Percentiles rank a stretch among this genome's conserved stretches.
Conservation (phyloP, 148 eudicot genomes). For the Fallopia convolvulus region DNA sequence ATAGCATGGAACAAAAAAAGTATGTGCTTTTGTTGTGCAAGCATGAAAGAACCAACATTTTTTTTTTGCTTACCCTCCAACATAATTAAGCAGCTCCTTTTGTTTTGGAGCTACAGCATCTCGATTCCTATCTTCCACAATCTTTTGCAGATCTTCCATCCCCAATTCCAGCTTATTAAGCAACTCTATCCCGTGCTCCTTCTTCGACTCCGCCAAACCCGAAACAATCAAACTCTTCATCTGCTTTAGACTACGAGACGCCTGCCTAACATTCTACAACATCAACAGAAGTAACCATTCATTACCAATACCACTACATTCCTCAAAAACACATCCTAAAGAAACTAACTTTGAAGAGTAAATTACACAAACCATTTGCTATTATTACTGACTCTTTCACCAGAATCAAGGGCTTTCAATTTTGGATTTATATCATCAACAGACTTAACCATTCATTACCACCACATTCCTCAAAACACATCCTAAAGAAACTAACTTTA, state of each 20-base stretch:
- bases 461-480: not conserved
- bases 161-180: slow-evolving; percentile 84
- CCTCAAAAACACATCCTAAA: slow-evolving; percentile 5
- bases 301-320: not conserved
- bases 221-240: slow-evolving; percentile 66
- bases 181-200: slow-evolving; percentile 68
- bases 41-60: not conserved
- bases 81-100: slow-evolving; percentile 78
- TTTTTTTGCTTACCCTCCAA: slow-evolving; percentile 29
- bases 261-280: slow-evolving; percentile 76
- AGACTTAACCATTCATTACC: slow-evolving; percentile 10
- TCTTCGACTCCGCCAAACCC: slow-evolving; percentile 85
- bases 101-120: slow-evolving; percentile 77
- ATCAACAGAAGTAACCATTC: slow-evolving; percentile 10
- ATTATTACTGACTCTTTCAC: slow-evolving; percentile 59
- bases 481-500: not conserved
- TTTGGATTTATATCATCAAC: no score
- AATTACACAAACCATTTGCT: not conserved
- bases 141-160: slow-evolving; percentile 68
- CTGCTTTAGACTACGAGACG: slow-evolving; percentile 73
- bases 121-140: slow-evolving; percentile 76
- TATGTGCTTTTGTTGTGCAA: not conserved
- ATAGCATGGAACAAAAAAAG: not conserved
- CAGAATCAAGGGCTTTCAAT: slow-evolving; percentile 77
- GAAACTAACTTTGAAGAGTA: not conserved